Conservation (phyloP, 2,329 filamentous ascomycete species). For the Aspergillus vadensis region DNA sequence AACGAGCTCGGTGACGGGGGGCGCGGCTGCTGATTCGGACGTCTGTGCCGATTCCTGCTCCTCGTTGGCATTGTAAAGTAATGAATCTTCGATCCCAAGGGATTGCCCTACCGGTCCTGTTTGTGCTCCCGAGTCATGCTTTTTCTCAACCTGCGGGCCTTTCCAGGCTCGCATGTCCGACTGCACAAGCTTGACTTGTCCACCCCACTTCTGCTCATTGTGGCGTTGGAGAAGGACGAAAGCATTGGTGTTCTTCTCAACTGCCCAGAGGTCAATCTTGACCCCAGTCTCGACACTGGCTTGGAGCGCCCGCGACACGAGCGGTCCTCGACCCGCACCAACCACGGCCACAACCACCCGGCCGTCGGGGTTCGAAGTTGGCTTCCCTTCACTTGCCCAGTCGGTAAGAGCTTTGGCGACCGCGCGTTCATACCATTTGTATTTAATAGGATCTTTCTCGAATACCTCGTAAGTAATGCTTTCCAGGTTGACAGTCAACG, state of each 20-base stretch:
- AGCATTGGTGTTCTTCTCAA: conserved; percentile 98
- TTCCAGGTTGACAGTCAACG: conserved; percentile 92
- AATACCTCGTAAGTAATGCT: conserved; percentile 98
- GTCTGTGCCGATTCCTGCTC: conserved; percentile 42
- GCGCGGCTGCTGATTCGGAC: conserved; percentile 38
- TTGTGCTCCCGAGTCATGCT: conserved; percentile 15
- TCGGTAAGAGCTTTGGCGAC: conserved; percentile 78
- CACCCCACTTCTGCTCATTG: conserved; percentile 79
- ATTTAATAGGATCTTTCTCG: conserved; percentile 97
- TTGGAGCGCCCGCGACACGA: conserved; percentile 82
- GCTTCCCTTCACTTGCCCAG: conserved; percentile 71
- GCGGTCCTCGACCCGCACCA: conserved; percentile 86
- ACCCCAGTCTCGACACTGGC: conserved; percentile 78
- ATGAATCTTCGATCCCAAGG: conserved; percentile 32
- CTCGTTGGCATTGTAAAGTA: conserved; percentile 26
- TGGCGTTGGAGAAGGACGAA: conserved; percentile 89
- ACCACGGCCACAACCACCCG: conserved; percentile 86
- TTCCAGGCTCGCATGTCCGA: conserved; percentile 98
- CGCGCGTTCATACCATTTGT: conserved; percentile 89
- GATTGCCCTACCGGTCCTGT: conserved; percentile 37
- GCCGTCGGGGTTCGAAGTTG: conserved; percentile 70
- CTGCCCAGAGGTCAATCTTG: conserved; percentile 80
- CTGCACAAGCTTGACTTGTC: conserved; percentile 82
- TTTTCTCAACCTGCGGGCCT: conserved; percentile 60
- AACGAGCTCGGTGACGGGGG: conserved; percentile 42